phyloP scores from a whole-genome alignment of 345 rosid genomes.

The Linum tenue region DNA sequence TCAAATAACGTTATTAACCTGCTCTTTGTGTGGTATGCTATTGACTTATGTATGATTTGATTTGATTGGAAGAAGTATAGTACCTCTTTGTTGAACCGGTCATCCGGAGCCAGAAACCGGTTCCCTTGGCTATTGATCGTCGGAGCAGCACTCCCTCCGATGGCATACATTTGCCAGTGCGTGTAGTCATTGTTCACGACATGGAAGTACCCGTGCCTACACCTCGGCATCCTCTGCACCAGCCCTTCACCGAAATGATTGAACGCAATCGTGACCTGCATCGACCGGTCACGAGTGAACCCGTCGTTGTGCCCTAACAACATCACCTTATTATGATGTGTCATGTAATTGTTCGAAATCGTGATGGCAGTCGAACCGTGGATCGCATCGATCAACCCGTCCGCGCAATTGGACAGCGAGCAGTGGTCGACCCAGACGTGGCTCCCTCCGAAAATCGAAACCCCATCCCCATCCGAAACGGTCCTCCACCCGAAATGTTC shows the following conservation, averaged over 20 bases:
- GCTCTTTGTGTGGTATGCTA: too few species aligned
- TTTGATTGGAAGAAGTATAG: neutral
- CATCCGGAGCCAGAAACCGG: slow-evolving; percentile 24
- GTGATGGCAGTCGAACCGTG: slow-evolving; percentile 27
- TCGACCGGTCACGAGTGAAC: slow-evolving; percentile 17
- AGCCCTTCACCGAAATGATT: slow-evolving; percentile 31
- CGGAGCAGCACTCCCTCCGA: slow-evolving; percentile 28
- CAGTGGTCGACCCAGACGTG: slow-evolving; percentile 29
- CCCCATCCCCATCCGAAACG: slow-evolving; percentile 25
- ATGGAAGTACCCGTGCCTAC: slow-evolving; percentile 28
- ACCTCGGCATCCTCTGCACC: slow-evolving; percentile 30
- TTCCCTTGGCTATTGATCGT: slow-evolving; percentile 30
- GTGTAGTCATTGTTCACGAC: slow-evolving; percentile 27
- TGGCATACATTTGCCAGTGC: slow-evolving; percentile 26
- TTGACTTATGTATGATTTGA: too few species aligned
- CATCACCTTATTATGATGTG: slow-evolving; percentile 26
- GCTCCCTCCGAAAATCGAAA: slow-evolving; percentile 26
- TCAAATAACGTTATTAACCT: too few species aligned
- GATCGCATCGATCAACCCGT: slow-evolving; percentile 25
- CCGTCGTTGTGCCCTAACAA: slow-evolving; percentile 24
- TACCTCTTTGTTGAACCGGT: slow-evolving; percentile 23
- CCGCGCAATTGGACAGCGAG: slow-evolving; percentile 21
- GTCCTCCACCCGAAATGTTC: slow-evolving; percentile 27
- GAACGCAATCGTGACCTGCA: slow-evolving; percentile 27
- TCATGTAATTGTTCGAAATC: slow-evolving; percentile 21